Evolutionary conservation across 192 early-diverging fungal species (phyloP), one percentile per base, ranked within the genome.

Genomic region (Backusella parvicylindrica): DNA sequence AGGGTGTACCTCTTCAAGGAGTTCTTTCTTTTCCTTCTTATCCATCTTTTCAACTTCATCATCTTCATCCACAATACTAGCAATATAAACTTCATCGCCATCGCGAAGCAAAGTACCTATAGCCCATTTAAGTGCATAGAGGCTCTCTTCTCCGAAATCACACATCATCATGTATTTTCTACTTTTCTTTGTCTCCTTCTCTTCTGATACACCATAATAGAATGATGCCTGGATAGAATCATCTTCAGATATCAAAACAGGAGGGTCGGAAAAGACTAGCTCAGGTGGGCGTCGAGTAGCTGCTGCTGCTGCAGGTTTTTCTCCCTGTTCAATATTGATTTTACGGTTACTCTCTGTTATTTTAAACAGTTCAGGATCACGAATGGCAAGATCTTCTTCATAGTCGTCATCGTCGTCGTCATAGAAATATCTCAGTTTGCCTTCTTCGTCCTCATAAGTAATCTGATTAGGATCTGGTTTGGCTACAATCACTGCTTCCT

Each of bases 111-210:
- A 75, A 1, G 86, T 85, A 2, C 80, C 81, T 64, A 85, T 83
- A 3, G 86, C 80, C 84, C 84, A 87, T 32, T 85, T 77, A 32
- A 83, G 82, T 2, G 86, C 86, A 78, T 85, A 81, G 71, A 81
- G 77, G 72, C 84, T 85, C 71, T 84, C 82, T 21, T 82, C 82
- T 16, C 82, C 79, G 56, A 85, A 79, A 73, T 87, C 86, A 6
- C 76, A 83, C 33, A 81, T 81, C 15, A 87, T 81, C 74, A 87
- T 76, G 31, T 87, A 87, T 31, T 56, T 71, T 36, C 76, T 68
- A 0, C 60, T 64, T 47, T 32, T 68, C 68, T 64, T 68, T 8
- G 63, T 31, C 15, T 15, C 21, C 12, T 73, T 64, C 2, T 21
- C 31, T n/a, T 36, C 37, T 1, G 71, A 75, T 23, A 23, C 21